A percentile compares a stretch with the other conserved stretches of the same genome.
These are phyloP conservation scores for Gnomoniopsis smithogilvyi DNA, from an alignment of 2,329 filamentous ascomycete species.

Conservation along the genomic window DNA sequence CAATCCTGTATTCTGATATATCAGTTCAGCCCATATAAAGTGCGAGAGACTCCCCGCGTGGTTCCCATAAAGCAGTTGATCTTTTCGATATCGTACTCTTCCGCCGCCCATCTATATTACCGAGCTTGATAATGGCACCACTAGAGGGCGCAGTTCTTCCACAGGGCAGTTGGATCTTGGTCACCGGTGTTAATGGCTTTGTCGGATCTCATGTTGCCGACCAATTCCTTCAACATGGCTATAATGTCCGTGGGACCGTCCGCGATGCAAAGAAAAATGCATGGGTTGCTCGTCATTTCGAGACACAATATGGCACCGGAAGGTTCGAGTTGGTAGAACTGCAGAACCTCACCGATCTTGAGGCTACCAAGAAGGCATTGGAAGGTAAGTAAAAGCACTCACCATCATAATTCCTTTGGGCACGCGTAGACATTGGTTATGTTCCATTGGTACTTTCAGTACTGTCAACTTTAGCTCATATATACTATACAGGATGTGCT, in stretches of 20 bases:
- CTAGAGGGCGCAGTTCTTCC: conserved; percentile 18
- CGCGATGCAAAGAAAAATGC: conserved; percentile 26
- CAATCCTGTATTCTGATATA: too few species aligned
- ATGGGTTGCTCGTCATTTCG: conserved; percentile 25
- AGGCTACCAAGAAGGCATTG: not conserved
- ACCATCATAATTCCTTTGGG: too few species aligned
- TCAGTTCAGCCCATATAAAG: too few species aligned
- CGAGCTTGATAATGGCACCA: conserved; percentile 5
- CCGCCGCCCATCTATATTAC: not conserved
- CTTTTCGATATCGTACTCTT: not conserved
- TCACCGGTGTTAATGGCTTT: conserved; percentile 41
- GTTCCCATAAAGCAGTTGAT: too few species aligned
- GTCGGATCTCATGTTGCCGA: conserved; percentile 37
- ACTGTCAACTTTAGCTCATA: not conserved
- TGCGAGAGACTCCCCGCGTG: not conserved
- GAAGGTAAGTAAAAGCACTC: not conserved
- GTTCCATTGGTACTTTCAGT: too few species aligned
- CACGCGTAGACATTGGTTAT: too few species aligned
- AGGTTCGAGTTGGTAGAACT: conserved; percentile 28
- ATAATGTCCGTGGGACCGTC: conserved; percentile 38
- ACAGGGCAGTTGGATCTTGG: conserved; percentile 26
- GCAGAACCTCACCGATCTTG: conserved; percentile 22
- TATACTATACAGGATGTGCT: not conserved
- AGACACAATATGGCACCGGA: conserved; percentile 22
- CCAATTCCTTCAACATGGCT: conserved; percentile 32